phyloP scores from a whole-genome alignment of 345 rosid species.

The Triadica sebifera region DNA sequence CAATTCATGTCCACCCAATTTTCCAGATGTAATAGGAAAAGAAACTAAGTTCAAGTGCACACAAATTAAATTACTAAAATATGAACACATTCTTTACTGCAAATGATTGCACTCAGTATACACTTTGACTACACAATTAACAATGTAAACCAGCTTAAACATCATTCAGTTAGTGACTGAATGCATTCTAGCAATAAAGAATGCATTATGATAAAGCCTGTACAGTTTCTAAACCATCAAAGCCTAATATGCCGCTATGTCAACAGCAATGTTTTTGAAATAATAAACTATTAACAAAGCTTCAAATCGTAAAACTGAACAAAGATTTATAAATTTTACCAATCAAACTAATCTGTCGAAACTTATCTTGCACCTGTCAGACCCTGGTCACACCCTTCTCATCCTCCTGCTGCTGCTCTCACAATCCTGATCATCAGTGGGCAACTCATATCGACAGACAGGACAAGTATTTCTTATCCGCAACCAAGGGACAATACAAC shows the following conservation, averaged over 20 bases:
- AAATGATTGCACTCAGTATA: background rate
- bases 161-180: background rate
- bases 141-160: background rate
- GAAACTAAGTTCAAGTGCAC: background rate
- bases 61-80: background rate
- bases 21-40: background rate
- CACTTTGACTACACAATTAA: background rate
- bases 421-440: slow-evolving; percentile 49
- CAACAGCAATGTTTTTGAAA: background rate
- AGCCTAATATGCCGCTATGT: background rate
- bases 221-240: background rate
- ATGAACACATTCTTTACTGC: background rate
- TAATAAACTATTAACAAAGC: slow-evolving; percentile 6
- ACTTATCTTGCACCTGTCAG: slow-evolving; percentile 12
- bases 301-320: slow-evolving; percentile 7
- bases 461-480: slow-evolving; percentile 16
- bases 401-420: slow-evolving; percentile 28
- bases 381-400: slow-evolving; percentile 4
- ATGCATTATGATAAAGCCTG: background rate
- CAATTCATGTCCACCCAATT: background rate
- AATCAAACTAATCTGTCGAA: slow-evolving; percentile 20
- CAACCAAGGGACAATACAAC: slow-evolving; percentile 21
- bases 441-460: slow-evolving; percentile 23
- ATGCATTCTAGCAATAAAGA: background rate
- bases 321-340: slow-evolving; percentile 32